A percentile compares a stretch with the other conserved stretches of the same genome.
Conservation (phyloP, 2,329 filamentous ascomycete genomes). For the Cladosporium austrohemisphaericum region DNA sequence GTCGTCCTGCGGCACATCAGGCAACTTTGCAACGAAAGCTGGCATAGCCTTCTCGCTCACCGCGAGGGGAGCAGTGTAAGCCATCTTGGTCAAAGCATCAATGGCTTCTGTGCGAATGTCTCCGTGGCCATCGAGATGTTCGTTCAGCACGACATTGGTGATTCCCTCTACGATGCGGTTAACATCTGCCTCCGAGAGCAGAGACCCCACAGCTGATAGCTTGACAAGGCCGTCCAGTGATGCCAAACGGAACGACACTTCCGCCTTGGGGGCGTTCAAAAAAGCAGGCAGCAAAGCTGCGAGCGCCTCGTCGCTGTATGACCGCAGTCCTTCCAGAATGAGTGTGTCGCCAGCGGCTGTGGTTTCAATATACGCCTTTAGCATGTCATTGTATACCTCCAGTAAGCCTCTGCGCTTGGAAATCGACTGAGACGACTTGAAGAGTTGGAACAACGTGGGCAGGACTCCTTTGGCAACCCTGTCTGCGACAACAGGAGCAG, state of each 20-base stretch:
- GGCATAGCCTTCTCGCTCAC: slow-evolving; percentile 64
- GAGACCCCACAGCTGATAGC: slow-evolving; percentile 39
- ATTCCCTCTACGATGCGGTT: slow-evolving; percentile 56
- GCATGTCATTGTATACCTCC: slow-evolving; percentile 56
- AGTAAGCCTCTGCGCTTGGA: slow-evolving; percentile 60
- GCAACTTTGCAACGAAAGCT: slow-evolving; percentile 61
- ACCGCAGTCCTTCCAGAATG: slow-evolving; percentile 36
- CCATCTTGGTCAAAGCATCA: slow-evolving; percentile 56
- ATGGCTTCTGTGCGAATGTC: slow-evolving; percentile 59
- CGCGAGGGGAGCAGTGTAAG: slow-evolving; percentile 58
- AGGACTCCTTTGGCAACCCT: slow-evolving; percentile 55
- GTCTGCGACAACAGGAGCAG: slow-evolving; percentile 53
- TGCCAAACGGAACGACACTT: slow-evolving; percentile 48
- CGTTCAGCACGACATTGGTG: slow-evolving; percentile 58
- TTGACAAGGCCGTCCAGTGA: slow-evolving; percentile 44
- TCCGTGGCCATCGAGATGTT: slow-evolving; percentile 53
- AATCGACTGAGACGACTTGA: slow-evolving; percentile 59
- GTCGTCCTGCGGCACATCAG: slow-evolving; percentile 44
- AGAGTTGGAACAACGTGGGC: slow-evolving; percentile 56
- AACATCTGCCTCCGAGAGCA: slow-evolving; percentile 42
- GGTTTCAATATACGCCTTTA: slow-evolving; percentile 51
- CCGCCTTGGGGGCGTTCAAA: slow-evolving; percentile 42
- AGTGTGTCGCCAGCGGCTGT: slow-evolving; percentile 45
- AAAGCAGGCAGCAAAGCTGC: slow-evolving; percentile 43
- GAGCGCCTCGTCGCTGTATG: slow-evolving; percentile 40